These are phyloP conservation scores for Arachnomyces sp. DNA, from an alignment of 2,329 filamentous ascomycete species.

Conservation along the genomic window DNA sequence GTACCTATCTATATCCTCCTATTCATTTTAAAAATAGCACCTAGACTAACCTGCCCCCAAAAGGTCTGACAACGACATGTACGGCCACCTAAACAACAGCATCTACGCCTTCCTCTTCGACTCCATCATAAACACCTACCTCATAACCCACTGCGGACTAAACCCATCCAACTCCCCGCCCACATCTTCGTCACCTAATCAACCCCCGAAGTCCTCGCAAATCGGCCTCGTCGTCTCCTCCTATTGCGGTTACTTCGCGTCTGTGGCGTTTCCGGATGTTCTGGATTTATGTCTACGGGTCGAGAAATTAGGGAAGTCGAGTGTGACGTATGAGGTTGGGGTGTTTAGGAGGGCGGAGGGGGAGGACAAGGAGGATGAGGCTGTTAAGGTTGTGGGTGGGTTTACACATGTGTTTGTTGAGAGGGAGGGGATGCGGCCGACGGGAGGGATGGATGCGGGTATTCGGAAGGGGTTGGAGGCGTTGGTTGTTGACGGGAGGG, in stretches of 20 bases:
- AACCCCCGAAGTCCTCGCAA: constrained; percentile 41
- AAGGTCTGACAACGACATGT: constrained; percentile 93
- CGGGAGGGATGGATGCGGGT: constrained; percentile 31
- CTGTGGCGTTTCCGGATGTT: constrained; percentile 71
- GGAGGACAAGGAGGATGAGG: constrained; percentile 46
- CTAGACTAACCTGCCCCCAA: not conserved
- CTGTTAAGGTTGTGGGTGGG: constrained; percentile 74
- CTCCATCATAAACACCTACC: constrained; percentile 79
- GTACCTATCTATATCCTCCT: constrained; percentile 37
- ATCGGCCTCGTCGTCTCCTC: constrained; percentile 80
- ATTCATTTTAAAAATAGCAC: not conserved
- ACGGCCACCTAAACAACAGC: constrained; percentile 85
- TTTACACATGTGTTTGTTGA: constrained; percentile 88
- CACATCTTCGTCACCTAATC: constrained; percentile 18
- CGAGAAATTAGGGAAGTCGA: constrained; percentile 74
- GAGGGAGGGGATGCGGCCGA: constrained; percentile 60
- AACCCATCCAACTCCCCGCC: constrained; percentile 61
- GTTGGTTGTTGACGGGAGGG: constrained; percentile 34
- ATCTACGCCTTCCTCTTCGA: constrained; percentile 84
- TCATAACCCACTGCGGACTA: constrained; percentile 69
- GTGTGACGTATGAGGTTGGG: constrained; percentile 82
- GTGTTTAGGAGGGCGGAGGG: constrained; percentile 58
- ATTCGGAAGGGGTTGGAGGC: constrained; percentile 48
- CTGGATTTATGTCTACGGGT: constrained; percentile 76
- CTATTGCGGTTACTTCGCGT: constrained; percentile 76